Base-by-base conservation (phyloP, 352 stramenopile species). In the Phytophthora vignae region DNA sequence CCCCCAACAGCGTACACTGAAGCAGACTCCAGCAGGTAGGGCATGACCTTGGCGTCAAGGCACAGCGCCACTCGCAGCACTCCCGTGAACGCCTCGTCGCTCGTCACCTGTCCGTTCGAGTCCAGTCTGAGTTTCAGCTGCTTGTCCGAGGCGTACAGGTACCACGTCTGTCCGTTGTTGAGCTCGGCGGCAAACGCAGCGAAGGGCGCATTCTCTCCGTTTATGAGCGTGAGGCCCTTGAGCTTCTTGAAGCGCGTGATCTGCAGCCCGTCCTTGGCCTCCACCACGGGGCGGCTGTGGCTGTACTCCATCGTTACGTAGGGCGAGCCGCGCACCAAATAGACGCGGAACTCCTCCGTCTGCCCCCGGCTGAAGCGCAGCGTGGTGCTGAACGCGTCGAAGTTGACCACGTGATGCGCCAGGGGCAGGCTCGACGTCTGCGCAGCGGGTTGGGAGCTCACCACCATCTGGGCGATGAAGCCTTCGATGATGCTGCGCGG, bases 301-400 rank as follows among this genome's bases (percentile, higher is more conserved):
- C 57, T 70, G 68, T 81, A 97, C 52, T 96, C 83, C 55, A 91
- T 74, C 4, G 90, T 95, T 10, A 96, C 53, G 60, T 93, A 97
- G 31, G 90, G 90, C 63, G 88, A 95, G 19, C 88, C 89, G 29
- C 89, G 85, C 67, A 94, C 87, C 22, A 97, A 77, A 44, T 84
- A 77, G 5, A 83, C 68, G 31, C 74, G 72, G 67, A 93, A 95
- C 50, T 81, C 72, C 17, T 83, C 74, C 0, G 69, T 27, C 3
- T 76, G 19, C 27, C 75, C 67, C 29, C 76, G 50, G 29, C 71
- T 81, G 74, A 96, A 94, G 64, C 76, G 73, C 64, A 94, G 67
- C 2, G 79, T 86, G 15, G 89, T 83, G 64, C 86, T 89, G 52
- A 95, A 84, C 19, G 78, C 69, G 61, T 95, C 88, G 63, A 92